Base-by-base conservation (phyloP, 768 basidiomycete species). In the Suillus lakei region DNA sequence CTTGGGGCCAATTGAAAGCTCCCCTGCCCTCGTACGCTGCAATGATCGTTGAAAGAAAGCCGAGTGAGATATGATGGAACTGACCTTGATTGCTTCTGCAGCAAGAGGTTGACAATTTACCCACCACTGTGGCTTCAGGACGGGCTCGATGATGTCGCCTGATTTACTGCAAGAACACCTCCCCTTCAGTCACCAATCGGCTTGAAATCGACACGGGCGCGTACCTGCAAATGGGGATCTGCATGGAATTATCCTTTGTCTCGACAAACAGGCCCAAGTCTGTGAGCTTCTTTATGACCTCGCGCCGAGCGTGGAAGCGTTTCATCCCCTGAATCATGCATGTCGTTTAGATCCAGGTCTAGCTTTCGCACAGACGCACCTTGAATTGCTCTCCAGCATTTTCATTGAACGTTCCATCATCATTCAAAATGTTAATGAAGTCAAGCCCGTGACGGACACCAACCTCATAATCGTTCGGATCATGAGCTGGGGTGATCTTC, bases 121-220 rank as follows among this genome's bases (percentile, higher is more conserved):
- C 96, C 97, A 99, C 98, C 98, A 99, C 75, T 99, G 98, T 0
- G 98, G 98, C 77, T 98, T 99, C 71, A 99, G 81, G 26, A 98
- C 81, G 2, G 93, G 91, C 77, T 99, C 98, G 69, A 99, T 98
- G 62, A 99, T 78, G 74, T 99, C 98, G 1, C 97, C 97, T 3
- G 95, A 98, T 85, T 98, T 97, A 70, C 93, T 97, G 68, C 3
- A 61, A 46, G 32, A 44, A 23, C 23, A 30, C 18, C 12, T 21
- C 26, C 10, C 28, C 3, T 41, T 72, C 2, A 70, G 66, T 62
- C 13, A 63, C 12, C 50, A 21, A 48, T 62, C 13, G 10, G 32
- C 16, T 15, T 43, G 26, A 9, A 7, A 39, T 13, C 41, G 62
- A 48, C 15, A 10, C 39, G 63, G 28, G 39, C 15, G 75, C 87